A percentile compares a stretch with the other conserved stretches of the same genome.
phyloP scores from a whole-genome alignment of 2,329 filamentous ascomycete genomes.

The Colletotrichum theobromicola region DNA sequence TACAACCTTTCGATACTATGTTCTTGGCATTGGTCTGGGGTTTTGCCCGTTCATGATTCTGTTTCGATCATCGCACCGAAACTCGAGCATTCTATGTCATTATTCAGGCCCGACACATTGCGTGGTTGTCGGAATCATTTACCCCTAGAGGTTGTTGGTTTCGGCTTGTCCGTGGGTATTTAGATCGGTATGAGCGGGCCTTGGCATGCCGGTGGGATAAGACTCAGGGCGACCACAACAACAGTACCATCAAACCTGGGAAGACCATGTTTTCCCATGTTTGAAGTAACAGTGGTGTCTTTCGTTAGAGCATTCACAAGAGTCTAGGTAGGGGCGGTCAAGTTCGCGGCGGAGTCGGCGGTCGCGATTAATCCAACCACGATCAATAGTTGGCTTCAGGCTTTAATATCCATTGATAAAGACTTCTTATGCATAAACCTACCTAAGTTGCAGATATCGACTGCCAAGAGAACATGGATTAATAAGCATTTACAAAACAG shows the following conservation, averaged over 20 bases:
- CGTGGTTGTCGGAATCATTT: background rate
- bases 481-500: background rate
- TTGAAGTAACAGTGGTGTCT: background rate
- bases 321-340: background rate
- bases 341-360: fast-evolving
- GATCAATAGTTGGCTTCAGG: background rate
- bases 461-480: background rate
- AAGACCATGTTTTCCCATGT: no score
- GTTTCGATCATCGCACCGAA: background rate
- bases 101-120: background rate
- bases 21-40: background rate
- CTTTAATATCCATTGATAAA: fast-evolving
- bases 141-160: background rate
- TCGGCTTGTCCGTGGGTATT: background rate
- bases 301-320: background rate
- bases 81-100: background rate
- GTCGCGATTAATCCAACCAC: background rate
- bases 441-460: background rate
- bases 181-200: background rate
- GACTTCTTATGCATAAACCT: background rate
- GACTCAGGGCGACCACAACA: fast-evolving
- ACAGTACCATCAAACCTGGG: background rate
- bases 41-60: background rate
- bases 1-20: background rate
- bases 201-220: background rate